Conservation (phyloP, 352 stramenopile genomes). For the Pythium aristosporum region DNA sequence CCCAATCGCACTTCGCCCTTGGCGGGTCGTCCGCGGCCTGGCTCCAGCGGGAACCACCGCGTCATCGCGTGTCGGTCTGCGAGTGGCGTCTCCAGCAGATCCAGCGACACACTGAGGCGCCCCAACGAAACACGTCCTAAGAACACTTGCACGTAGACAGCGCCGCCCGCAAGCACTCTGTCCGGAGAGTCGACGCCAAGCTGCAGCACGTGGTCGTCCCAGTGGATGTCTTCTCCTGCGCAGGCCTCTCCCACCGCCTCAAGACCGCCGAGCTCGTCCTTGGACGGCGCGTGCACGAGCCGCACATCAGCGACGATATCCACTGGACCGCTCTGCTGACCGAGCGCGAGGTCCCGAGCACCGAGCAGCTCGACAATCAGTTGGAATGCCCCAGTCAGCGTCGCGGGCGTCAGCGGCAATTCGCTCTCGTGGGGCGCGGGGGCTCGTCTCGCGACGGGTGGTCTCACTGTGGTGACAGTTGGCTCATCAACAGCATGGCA, state of each 20-base stretch:
- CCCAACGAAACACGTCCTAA: slow-evolving; percentile 23
- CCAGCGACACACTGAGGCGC: slow-evolving; percentile 40
- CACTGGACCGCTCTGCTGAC: not conserved
- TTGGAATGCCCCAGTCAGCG: slow-evolving; percentile 12
- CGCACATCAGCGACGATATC: slow-evolving; percentile 1
- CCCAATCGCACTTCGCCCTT: slow-evolving; percentile 45
- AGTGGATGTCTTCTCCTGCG: slow-evolving; percentile 9
- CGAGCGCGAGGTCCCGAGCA: slow-evolving; percentile 11
- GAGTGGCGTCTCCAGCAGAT: slow-evolving; percentile 48
- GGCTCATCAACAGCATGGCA: not conserved
- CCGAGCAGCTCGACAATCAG: slow-evolving; percentile 24
- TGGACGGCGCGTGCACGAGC: slow-evolving; percentile 2
- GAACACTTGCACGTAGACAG: slow-evolving; percentile 9
- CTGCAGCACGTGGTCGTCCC: slow-evolving; percentile 20
- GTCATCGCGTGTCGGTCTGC: slow-evolving; percentile 46
- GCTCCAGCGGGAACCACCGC: slow-evolving; percentile 61
- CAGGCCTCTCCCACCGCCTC: not conserved
- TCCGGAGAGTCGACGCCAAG: slow-evolving; percentile 6
- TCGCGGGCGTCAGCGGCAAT: not conserved
- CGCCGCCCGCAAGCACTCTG: not conserved
- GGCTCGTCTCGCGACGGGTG: not conserved
- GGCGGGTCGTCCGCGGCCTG: slow-evolving; percentile 28
- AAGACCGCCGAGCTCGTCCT: slow-evolving; percentile 8
- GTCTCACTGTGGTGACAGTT: not conserved
- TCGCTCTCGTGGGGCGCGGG: not conserved